Evolutionary conservation across 805 yeast genomes (phyloP).

Genomic region (Suhomyces sp.): DNA sequence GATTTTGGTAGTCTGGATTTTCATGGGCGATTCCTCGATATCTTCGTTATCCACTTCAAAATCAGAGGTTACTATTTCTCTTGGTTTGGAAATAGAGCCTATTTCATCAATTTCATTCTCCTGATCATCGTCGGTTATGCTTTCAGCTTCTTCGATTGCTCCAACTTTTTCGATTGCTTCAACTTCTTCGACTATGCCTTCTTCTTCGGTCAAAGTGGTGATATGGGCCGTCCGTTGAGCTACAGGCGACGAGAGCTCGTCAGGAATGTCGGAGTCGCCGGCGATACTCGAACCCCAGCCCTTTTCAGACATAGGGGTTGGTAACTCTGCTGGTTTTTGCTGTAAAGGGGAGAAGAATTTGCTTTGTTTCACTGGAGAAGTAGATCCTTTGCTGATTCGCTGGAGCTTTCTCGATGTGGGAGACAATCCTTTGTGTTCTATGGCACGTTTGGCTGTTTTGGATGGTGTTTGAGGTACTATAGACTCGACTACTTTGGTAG

Average conservation of each 20-base stretch:
- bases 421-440: conserved; percentile 4
- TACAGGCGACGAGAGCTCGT: conserved; percentile 28
- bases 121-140: background rate
- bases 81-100: conserved; percentile 3
- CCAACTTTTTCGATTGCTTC: background rate
- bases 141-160: background rate
- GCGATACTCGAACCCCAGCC: conserved; percentile 14
- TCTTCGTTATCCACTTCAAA: conserved; percentile 26
- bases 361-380: conserved; percentile 8
- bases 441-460: background rate
- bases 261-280: conserved; percentile 34
- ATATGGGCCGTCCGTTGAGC: background rate
- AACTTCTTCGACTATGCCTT: conserved; percentile 1
- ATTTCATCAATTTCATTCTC: background rate
- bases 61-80: conserved; percentile 19
- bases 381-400: conserved; percentile 3
- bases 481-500: background rate
- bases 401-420: conserved; percentile 12
- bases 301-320: conserved; percentile 5
- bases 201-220: conserved; percentile 1
- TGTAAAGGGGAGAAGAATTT: conserved; percentile 9
- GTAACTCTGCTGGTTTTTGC: conserved; percentile 10
- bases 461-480: background rate
- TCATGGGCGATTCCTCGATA: conserved; percentile 42
- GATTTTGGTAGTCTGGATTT: conserved; percentile 7